Conservation (phyloP, 345 rosid genomes). For the Odontarrhena argentea region DNA sequence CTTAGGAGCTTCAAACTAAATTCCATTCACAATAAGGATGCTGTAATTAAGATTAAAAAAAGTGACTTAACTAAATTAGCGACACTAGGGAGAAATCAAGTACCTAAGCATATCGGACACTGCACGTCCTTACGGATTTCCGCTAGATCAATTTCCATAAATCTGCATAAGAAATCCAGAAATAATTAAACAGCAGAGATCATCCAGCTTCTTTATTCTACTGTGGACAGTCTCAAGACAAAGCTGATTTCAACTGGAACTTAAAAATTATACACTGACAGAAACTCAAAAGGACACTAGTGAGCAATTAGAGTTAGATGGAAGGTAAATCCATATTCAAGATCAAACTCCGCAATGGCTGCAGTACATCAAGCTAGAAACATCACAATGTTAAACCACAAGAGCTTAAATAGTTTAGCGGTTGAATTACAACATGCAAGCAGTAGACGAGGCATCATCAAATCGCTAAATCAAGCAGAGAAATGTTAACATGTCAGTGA, state of each 20-base stretch:
- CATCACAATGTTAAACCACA: not conserved
- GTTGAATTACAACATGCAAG: slow-evolving; percentile 48
- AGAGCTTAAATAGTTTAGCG: not conserved
- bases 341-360: slow-evolving; percentile 8
- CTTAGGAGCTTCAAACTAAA: slow-evolving; percentile 2
- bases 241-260: not conserved
- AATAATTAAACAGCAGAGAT: slow-evolving; percentile 6
- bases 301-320: not conserved
- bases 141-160: slow-evolving; percentile 50
- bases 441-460: slow-evolving; percentile 17
- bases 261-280: slow-evolving; percentile 3
- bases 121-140: slow-evolving; percentile 78
- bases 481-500: not conserved
- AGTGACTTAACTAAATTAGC: not conserved
- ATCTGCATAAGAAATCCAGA: slow-evolving; percentile 46
- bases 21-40: not conserved
- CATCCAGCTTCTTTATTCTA: not conserved
- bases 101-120: slow-evolving; percentile 82
- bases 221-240: not conserved
- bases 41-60: not conserved
- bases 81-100: slow-evolving; percentile 13
- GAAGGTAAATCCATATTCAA: slow-evolving; percentile 1
- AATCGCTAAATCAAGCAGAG: slow-evolving; percentile 17
- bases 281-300: not conserved
- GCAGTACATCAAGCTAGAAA: slow-evolving; percentile 9